Evolutionary conservation across 2,329 filamentous ascomycete genomes (phyloP).

Genomic region (Arachnomyces sp.): DNA sequence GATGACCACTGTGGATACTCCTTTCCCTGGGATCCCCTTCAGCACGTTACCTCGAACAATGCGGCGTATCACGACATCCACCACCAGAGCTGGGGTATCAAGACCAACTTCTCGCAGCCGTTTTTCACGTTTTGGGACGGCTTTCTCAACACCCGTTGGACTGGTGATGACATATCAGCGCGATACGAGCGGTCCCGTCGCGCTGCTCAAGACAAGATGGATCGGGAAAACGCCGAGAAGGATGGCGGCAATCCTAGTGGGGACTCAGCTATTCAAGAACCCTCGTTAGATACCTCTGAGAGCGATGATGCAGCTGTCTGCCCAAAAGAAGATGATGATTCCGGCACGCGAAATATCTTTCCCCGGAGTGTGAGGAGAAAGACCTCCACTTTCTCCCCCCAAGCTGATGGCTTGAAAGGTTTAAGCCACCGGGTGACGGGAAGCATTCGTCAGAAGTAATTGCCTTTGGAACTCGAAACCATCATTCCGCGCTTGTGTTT

Average conservation of each 20-base stretch:
- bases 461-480: neutral
- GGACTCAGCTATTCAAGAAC: no score
- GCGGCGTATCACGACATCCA: conserved; percentile 96
- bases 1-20: conserved; percentile 95
- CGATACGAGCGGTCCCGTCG: conserved; percentile 52
- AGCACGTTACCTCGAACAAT: conserved; percentile 89
- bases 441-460: conserved; percentile 31
- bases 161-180: conserved; percentile 55
- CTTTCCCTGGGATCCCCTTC: conserved; percentile 91
- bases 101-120: conserved; percentile 49
- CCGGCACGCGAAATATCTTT: conserved; percentile 7
- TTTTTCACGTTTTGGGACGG: conserved; percentile 90
- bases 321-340: conserved; percentile 18
- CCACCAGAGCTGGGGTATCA: conserved; percentile 98
- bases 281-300: conserved; percentile 8
- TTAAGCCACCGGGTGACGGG: conserved; percentile 32
- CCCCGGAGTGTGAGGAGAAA: conserved; percentile 27
- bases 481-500: neutral
- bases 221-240: conserved; percentile 37
- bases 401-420: conserved; percentile 27
- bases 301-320: conserved; percentile 19
- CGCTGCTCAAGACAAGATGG: conserved; percentile 50
- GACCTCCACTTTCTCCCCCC: conserved; percentile 22
- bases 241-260: conserved; percentile 18
- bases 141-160: conserved; percentile 74